These are phyloP conservation scores for Articulospora tetracladia DNA, from an alignment of 495 filamentous ascomycete species.

Conservation along the genomic window DNA sequence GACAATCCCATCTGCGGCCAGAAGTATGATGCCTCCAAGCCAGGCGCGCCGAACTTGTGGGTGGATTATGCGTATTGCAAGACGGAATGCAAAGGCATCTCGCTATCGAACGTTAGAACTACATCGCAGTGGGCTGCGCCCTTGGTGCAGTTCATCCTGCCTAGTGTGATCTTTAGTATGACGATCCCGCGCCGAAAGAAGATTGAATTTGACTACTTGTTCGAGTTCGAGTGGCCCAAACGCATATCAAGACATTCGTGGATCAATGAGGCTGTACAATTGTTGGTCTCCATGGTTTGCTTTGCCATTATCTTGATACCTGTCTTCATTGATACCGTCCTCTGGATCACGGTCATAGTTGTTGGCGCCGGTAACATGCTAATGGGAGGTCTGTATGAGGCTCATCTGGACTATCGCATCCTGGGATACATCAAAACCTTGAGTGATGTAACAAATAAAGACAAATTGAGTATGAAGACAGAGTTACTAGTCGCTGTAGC, in stretches of 20 bases:
- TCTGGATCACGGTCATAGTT: conserved; percentile 17
- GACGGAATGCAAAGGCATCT: conserved; percentile 17
- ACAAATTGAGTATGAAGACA: conserved; percentile 4
- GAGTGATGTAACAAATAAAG: not conserved
- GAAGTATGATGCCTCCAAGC: not conserved
- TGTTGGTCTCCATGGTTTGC: conserved; percentile 5
- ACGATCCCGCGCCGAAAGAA: conserved; percentile 25
- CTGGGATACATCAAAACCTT: conserved; percentile 2
- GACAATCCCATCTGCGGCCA: conserved; percentile 10
- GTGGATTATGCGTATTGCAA: conserved; percentile 16
- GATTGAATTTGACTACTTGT: conserved; percentile 17
- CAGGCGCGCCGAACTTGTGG: not conserved
- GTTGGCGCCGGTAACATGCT: conserved; percentile 16
- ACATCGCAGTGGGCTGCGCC: conserved; percentile 19
- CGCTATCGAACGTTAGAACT: conserved; percentile 7
- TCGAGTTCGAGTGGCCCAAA: conserved; percentile 6
- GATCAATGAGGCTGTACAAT: conserved; percentile 8
- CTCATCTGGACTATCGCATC: conserved; percentile 14
- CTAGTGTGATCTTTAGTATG: conserved; percentile 29
- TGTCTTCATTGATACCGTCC: conserved; percentile 11
- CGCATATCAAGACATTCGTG: not conserved
- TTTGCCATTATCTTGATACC: conserved; percentile 12
- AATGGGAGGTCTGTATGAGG: conserved; percentile 11
- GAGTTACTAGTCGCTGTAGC: conserved; percentile 13
- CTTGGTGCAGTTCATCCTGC: conserved; percentile 25